Conservation (phyloP, 1,284 basidiomycete genomes). For the Afroboletus lepidellus region DNA sequence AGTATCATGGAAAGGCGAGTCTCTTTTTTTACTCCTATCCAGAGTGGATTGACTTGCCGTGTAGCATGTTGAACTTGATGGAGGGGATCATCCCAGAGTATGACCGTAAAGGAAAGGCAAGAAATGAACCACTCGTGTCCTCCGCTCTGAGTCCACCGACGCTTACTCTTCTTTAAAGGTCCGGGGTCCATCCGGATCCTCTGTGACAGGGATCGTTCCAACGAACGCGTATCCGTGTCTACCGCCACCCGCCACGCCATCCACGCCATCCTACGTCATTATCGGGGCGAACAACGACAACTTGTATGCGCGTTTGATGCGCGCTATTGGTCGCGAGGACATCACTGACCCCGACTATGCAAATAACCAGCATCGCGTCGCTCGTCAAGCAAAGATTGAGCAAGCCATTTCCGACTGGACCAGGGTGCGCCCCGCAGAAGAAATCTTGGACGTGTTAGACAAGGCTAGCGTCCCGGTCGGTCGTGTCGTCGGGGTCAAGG, state of each 20-base stretch:
- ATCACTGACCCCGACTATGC: slow-evolving; percentile 53
- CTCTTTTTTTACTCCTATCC: background rate
- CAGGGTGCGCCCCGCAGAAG: slow-evolving; percentile 39
- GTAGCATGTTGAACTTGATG: slow-evolving; percentile 69
- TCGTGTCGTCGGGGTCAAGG: slow-evolving; percentile 58
- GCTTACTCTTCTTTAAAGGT: slow-evolving; percentile 37
- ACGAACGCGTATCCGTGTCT: slow-evolving; percentile 70
- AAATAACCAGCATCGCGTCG: slow-evolving; percentile 64
- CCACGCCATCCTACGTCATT: slow-evolving; percentile 54
- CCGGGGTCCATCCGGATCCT: slow-evolving; percentile 69
- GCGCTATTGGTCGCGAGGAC: slow-evolving; percentile 54
- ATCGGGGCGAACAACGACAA: slow-evolving; percentile 71
- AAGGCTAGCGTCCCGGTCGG: slow-evolving; percentile 59
- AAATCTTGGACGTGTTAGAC: slow-evolving; percentile 44
- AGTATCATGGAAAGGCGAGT: slow-evolving; percentile 67
- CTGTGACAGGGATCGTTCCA: slow-evolving; percentile 69
- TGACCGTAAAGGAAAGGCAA: slow-evolving; percentile 63
- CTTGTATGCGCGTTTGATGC: slow-evolving; percentile 66
- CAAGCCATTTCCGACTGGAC: slow-evolving; percentile 62
- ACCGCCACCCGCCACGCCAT: slow-evolving; percentile 42
- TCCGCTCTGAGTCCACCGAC: background rate
- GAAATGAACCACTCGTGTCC: background rate
- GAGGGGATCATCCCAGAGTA: slow-evolving; percentile 76
- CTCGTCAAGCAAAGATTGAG: slow-evolving; percentile 59
- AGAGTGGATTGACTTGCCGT: background rate